A percentile compares a stretch with the other conserved stretches of the same genome.
phyloP scores from a whole-genome alignment of 1,139 yeast species.

The Saccharomyces hybrid region DNA sequence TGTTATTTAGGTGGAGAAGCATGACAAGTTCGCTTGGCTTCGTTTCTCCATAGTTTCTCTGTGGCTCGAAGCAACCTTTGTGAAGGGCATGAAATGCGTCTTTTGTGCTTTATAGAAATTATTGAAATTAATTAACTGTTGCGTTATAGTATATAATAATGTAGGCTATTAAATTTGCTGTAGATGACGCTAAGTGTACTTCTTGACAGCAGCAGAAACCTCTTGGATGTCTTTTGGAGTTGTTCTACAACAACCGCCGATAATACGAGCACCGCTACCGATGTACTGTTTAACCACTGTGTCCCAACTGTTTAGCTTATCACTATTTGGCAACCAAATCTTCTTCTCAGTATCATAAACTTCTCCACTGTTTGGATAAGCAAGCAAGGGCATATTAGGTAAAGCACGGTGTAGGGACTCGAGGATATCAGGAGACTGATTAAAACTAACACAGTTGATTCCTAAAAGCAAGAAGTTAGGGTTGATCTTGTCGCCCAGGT shows the following conservation, averaged over 20 bases:
- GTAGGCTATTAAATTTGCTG: too few species aligned
- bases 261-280: slow-evolving; percentile 20
- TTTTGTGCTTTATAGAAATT: too few species aligned
- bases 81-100: too few species aligned
- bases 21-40: too few species aligned
- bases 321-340: slow-evolving; percentile 16
- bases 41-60: too few species aligned
- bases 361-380: slow-evolving; percentile 31
- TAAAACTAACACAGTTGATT: slow-evolving; percentile 26
- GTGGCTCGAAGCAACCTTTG: too few species aligned
- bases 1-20: too few species aligned
- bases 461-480: slow-evolving; percentile 23
- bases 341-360: slow-evolving; percentile 24
- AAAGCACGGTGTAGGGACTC: slow-evolving; percentile 14
- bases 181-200: slow-evolving; percentile 1
- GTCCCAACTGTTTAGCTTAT: slow-evolving; percentile 19
- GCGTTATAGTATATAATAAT: too few species aligned
- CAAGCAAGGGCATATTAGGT: slow-evolving; percentile 21
- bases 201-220: slow-evolving; percentile 14
- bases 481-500: slow-evolving; percentile 34
- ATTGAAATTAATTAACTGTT: too few species aligned
- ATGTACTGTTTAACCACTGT: slow-evolving; percentile 17
- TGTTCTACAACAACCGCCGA: slow-evolving; percentile 32
- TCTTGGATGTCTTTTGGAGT: slow-evolving; percentile 22
- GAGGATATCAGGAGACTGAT: slow-evolving; percentile 19